Conservation (phyloP, 2,329 filamentous ascomycete genomes). For the Daldinia eschscholtzii region DNA sequence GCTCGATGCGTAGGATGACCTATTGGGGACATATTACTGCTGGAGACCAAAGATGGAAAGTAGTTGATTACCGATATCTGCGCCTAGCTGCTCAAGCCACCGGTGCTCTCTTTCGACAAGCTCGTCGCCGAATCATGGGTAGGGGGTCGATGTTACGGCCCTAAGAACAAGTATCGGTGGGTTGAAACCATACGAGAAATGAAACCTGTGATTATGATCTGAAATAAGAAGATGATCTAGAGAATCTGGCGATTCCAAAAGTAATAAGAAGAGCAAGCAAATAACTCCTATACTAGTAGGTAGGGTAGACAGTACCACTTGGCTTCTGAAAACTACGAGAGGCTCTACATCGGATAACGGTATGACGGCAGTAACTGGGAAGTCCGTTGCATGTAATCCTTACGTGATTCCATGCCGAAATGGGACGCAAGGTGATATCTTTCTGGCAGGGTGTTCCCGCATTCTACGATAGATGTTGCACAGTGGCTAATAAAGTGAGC, state of each 20-base stretch:
- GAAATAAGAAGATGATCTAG: constrained; percentile 1
- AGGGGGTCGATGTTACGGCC: constrained; percentile 31
- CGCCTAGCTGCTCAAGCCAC: constrained; percentile 21
- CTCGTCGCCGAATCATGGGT: constrained; percentile 9
- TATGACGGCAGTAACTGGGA: constrained; percentile 14
- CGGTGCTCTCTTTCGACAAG: constrained; percentile 15
- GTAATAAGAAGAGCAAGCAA: constrained; percentile 10
- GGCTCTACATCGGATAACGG: constrained; percentile 7
- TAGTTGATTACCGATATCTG: constrained; percentile 24
- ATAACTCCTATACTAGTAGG: neutral
- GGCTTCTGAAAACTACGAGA: constrained; percentile 13
- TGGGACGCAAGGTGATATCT: constrained; percentile 10
- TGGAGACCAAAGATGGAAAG: constrained; percentile 22
- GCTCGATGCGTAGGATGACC: constrained; percentile 25
- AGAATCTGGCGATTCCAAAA: constrained; percentile 5
- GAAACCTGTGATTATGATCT: constrained; percentile 5
- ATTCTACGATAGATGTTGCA: constrained; percentile 14
- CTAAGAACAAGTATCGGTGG: constrained; percentile 12
- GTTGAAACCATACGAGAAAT: constrained; percentile 19
- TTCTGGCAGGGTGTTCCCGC: constrained; percentile 9
- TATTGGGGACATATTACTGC: constrained; percentile 32
- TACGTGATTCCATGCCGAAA: constrained; percentile 9
- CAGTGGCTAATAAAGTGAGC: constrained; percentile 13
- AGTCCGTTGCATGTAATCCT: constrained; percentile 2
- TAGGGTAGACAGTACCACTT: neutral